phyloP scores from a whole-genome alignment of 805 yeast genomes.

The Ogataea populi-albae region DNA sequence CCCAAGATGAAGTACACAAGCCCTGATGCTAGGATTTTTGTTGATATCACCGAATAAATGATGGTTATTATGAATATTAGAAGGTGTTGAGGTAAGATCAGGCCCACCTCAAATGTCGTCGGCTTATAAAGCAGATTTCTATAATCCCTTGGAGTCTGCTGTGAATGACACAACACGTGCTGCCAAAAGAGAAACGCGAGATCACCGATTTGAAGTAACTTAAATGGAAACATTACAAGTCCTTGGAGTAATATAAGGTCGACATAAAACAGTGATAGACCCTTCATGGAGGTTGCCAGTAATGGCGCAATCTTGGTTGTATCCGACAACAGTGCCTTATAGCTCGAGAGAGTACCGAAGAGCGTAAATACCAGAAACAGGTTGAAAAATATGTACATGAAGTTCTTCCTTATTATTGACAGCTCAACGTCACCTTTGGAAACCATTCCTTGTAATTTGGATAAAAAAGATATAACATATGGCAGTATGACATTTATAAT shows the following conservation, averaged over 20 bases:
- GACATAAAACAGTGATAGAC: conserved; percentile 51
- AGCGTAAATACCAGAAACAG: conserved; percentile 59
- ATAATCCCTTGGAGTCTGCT: conserved; percentile 51
- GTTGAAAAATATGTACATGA: conserved; percentile 58
- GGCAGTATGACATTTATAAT: conserved; percentile 52
- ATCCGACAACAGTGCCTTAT: conserved; percentile 53
- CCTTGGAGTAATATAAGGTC: conserved; percentile 71
- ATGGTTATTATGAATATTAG: conserved; percentile 56
- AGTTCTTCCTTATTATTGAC: conserved; percentile 55
- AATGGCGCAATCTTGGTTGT: conserved; percentile 58
- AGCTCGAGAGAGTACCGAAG: conserved; percentile 61
- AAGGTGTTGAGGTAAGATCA: conserved; percentile 60
- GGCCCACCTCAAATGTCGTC: conserved; percentile 57
- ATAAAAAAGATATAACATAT: conserved; percentile 50
- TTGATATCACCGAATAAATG: conserved; percentile 58
- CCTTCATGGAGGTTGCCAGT: conserved; percentile 50
- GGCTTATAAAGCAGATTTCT: conserved; percentile 54
- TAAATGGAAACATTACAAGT: conserved; percentile 58
- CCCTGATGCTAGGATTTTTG: conserved; percentile 59
- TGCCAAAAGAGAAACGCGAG: conserved; percentile 43
- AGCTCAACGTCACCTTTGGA: conserved; percentile 60
- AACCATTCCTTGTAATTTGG: conserved; percentile 49
- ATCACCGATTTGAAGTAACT: conserved; percentile 55
- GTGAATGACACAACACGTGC: conserved; percentile 33
- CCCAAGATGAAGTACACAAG: conserved; percentile 55